Percentiles rank a stretch among this genome's conserved stretches.
These are phyloP conservation scores for Pythium insidiosum DNA, from an alignment of 352 stramenopile species.

Conservation along the genomic window DNA sequence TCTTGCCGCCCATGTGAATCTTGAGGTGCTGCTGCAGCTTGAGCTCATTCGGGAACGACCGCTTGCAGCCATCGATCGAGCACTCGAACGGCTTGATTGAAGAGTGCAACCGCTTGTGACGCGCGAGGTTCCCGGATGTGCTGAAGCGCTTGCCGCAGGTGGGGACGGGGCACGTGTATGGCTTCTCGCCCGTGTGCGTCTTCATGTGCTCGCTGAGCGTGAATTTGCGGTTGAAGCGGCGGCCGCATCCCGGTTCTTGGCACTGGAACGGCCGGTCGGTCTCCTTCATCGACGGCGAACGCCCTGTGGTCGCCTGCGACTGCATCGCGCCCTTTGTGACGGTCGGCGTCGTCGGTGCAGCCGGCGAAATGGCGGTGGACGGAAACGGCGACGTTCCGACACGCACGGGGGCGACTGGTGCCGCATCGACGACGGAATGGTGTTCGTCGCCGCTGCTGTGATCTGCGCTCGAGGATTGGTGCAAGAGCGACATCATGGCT, in stretches of 20 bases:
- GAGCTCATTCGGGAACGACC: constrained; percentile 38
- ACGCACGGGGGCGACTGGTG: too few species aligned
- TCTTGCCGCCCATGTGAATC: constrained; percentile 37
- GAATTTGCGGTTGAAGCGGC: constrained; percentile 68
- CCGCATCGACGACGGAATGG: too few species aligned
- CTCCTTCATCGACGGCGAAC: too few species aligned
- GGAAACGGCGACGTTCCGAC: too few species aligned
- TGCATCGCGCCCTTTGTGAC: too few species aligned
- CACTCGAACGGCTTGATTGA: constrained; percentile 36
- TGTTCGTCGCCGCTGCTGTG: too few species aligned
- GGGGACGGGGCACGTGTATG: constrained; percentile 40
- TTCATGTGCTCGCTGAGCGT: constrained; percentile 77
- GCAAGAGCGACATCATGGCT: too few species aligned
- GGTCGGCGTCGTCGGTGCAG: background rate
- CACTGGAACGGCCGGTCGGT: constrained; percentile 40
- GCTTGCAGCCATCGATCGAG: constrained; percentile 31
- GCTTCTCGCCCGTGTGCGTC: constrained; percentile 74
- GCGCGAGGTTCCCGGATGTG: constrained; percentile 56
- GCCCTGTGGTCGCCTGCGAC: too few species aligned
- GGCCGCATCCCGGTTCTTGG: constrained; percentile 43
- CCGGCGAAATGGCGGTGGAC: too few species aligned
- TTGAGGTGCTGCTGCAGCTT: constrained; percentile 46
- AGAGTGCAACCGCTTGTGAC: constrained; percentile 50
- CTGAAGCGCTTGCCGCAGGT: constrained; percentile 38
- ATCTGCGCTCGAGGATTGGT: too few species aligned